Percentiles rank a stretch among this genome's conserved stretches.
Conservation (phyloP, 2,329 filamentous ascomycete genomes). For the Esteya vermicola region DNA sequence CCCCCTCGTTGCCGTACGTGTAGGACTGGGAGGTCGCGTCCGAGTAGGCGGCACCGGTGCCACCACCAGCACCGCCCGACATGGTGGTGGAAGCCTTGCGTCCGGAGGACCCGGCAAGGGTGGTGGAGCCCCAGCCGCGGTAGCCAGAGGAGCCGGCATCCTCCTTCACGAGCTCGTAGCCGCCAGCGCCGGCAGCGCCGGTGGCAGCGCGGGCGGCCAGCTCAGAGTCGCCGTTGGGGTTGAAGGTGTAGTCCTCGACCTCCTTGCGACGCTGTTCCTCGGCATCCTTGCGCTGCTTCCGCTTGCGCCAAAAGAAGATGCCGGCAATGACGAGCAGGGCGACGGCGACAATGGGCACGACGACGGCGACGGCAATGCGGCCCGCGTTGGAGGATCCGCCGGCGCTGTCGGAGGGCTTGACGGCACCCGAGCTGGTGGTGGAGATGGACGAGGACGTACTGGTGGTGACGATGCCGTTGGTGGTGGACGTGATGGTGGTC, state of each 20-base stretch:
- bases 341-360: slow-evolving; percentile 82
- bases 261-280: slow-evolving; percentile 89
- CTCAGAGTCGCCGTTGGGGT: slow-evolving; percentile 89
- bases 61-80: slow-evolving; percentile 54
- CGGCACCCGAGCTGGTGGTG: slow-evolving; percentile 14
- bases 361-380: slow-evolving; percentile 82
- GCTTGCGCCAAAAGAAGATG: slow-evolving; percentile 76
- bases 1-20: slow-evolving; percentile 52
- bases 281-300: slow-evolving; percentile 70
- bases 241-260: slow-evolving; percentile 93
- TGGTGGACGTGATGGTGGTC: slow-evolving; percentile 10
- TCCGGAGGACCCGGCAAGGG: slow-evolving; percentile 49
- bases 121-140: slow-evolving; percentile 84
- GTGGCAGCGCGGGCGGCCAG: slow-evolving; percentile 33
- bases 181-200: slow-evolving; percentile 28
- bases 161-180: slow-evolving; percentile 62
- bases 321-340: slow-evolving; percentile 63
- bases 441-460: slow-evolving; percentile 10
- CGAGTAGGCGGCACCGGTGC: slow-evolving; percentile 55
- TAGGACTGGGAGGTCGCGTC: slow-evolving; percentile 58
- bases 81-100: slow-evolving; percentile 83
- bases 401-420: slow-evolving; percentile 5
- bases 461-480: slow-evolving; percentile 7
- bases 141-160: slow-evolving; percentile 64
- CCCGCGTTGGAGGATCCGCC: slow-evolving; percentile 44